Conservation (phyloP, 768 basidiomycete species). For the Tricholoma hemisulphureum region DNA sequence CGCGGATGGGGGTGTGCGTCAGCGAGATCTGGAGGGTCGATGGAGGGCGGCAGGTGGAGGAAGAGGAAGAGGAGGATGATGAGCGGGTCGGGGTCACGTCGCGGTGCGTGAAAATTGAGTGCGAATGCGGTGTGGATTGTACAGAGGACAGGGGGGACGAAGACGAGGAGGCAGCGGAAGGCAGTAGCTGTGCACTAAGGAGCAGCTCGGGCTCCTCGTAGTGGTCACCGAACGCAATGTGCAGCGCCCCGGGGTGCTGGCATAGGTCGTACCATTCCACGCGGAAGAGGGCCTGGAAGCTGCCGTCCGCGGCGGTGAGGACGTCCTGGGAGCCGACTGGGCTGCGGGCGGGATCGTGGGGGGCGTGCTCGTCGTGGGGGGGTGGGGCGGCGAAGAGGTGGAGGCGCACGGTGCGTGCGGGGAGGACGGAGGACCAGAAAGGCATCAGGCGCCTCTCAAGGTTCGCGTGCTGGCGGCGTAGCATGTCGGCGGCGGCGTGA, state of each 20-base stretch:
- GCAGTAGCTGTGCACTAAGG: conserved; percentile 53
- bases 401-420: conserved; percentile 61
- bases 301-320: conserved; percentile 66
- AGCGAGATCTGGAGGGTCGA: conserved; percentile 46
- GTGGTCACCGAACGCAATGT: conserved; percentile 56
- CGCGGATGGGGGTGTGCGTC: conserved; percentile 62
- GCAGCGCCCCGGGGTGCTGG: conserved; percentile 54
- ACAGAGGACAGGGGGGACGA: conserved; percentile 7
- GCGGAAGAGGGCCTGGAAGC: conserved; percentile 62
- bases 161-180: conserved; percentile 19
- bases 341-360: conserved; percentile 25
- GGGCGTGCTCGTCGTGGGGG: conserved; percentile 22
- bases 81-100: not conserved
- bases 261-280: conserved; percentile 71
- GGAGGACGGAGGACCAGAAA: conserved; percentile 76
- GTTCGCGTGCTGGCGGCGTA: conserved; percentile 67
- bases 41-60: conserved; percentile 10
- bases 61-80: not conserved
- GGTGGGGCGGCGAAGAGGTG: conserved; percentile 53
- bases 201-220: conserved; percentile 54
- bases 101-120: conserved; percentile 3
- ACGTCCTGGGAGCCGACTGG: conserved; percentile 53
- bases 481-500: conserved; percentile 24
- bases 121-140: not conserved
- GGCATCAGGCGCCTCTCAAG: conserved; percentile 73